phyloP scores from a whole-genome alignment of 2,329 filamentous ascomycete genomes.

The Aspergillus aculeatinus region DNA sequence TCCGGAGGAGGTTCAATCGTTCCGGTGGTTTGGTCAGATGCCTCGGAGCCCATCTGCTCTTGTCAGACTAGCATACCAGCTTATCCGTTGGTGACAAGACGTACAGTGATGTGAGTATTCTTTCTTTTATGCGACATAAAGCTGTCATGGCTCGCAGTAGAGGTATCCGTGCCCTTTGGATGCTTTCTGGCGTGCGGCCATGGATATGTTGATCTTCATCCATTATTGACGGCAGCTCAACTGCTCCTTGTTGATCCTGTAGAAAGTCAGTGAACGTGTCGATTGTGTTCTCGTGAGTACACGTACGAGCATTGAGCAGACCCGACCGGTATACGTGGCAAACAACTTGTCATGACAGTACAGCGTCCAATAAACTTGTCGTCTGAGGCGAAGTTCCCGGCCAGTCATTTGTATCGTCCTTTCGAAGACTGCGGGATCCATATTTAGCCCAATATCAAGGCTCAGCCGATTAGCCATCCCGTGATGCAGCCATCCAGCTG shows the following conservation, averaged over 20 bases:
- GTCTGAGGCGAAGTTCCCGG: conserved; percentile 33
- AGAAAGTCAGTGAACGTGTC: background rate
- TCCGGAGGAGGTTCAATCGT: conserved; percentile 25
- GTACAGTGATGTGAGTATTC: background rate
- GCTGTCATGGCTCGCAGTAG: background rate
- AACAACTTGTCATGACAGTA: conserved; percentile 39
- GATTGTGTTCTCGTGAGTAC: background rate
- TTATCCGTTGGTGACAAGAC: background rate
- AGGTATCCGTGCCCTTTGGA: background rate
- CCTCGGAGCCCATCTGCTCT: background rate
- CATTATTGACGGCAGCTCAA: background rate
- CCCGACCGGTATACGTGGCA: conserved; percentile 35
- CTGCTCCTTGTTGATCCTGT: conserved; percentile 2
- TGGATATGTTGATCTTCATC: background rate
- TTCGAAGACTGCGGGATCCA: conserved; percentile 31
- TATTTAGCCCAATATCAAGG: conserved; percentile 40
- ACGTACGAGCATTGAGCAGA: conserved; percentile 38
- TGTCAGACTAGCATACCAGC: no score
- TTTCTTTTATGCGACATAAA: background rate
- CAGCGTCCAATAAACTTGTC: conserved; percentile 39
- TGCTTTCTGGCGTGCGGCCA: background rate
- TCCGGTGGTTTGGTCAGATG: background rate
- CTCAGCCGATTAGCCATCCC: conserved; percentile 38
- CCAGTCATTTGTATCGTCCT: conserved; percentile 27
- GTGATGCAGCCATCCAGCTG: conserved; percentile 38